A percentile compares a stretch with the other conserved stretches of the same genome.
Evolutionary conservation across 2,329 filamentous ascomycete species (phyloP).

Genomic region (Chalara sp.): DNA sequence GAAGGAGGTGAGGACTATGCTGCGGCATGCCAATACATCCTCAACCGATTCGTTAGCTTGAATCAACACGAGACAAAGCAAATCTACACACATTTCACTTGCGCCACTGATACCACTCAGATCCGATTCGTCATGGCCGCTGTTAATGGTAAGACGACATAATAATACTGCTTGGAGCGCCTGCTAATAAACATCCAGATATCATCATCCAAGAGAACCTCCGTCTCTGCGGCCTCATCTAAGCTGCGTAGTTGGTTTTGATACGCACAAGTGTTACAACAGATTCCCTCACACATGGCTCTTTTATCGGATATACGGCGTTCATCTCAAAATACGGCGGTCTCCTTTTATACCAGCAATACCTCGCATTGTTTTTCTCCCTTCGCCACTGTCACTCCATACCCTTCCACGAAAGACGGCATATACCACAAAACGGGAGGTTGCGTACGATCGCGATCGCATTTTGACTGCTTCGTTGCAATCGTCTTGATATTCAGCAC

Average conservation of each 20-base stretch:
- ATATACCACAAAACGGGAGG: background rate
- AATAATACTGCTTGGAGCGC: background rate
- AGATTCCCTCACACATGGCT: constrained; percentile 8
- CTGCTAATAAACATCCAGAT: constrained; percentile 55
- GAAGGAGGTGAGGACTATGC: constrained; percentile 95
- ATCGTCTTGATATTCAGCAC: background rate
- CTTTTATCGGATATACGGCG: constrained; percentile 23
- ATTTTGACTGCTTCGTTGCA: constrained; percentile 21
- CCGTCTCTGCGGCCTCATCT: constrained; percentile 93
- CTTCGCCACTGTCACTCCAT: background rate
- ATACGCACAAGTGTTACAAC: constrained; percentile 1
- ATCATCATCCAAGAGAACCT: constrained; percentile 99
- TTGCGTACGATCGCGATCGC: constrained; percentile 10
- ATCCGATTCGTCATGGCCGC: constrained; percentile 99
- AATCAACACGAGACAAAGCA: constrained; percentile 99
- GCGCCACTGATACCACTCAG: constrained; percentile 96
- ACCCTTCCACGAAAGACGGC: background rate
- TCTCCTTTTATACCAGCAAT: constrained; percentile 23
- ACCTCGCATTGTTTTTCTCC: constrained; percentile 14
- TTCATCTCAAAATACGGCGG: constrained; percentile 25
- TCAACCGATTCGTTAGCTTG: constrained; percentile 95
- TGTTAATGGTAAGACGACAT: constrained; percentile 72
- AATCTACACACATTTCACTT: constrained; percentile 99
- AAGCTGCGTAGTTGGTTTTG: constrained; percentile 26
- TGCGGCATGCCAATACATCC: constrained; percentile 94